These are phyloP conservation scores for Cladosporium sp. DNA, from an alignment of 2,329 filamentous ascomycete species.

Conservation along the genomic window DNA sequence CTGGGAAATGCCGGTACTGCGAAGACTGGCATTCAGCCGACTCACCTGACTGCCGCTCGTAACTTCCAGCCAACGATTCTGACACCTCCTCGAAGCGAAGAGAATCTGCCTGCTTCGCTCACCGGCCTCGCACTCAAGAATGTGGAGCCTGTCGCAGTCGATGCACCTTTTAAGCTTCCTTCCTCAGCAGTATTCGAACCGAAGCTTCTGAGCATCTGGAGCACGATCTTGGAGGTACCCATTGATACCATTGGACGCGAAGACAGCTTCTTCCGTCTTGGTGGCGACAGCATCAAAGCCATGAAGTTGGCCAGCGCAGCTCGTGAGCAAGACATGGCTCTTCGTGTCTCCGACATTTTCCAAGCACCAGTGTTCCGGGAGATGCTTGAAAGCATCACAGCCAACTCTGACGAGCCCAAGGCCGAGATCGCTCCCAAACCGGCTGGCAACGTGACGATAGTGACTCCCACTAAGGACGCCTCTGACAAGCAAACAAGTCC, in stretches of 20 bases:
- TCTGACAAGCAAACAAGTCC: neutral
- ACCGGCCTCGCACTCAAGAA: neutral
- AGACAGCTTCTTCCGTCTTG: conserved; percentile 41
- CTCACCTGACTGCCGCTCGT: neutral
- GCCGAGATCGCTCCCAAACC: neutral
- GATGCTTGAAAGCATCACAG: conserved; percentile 4
- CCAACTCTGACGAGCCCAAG: conserved; percentile 1
- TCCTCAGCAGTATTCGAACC: neutral
- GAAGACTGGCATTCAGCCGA: neutral
- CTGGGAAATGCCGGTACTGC: neutral
- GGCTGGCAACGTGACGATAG: neutral
- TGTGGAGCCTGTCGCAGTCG: neutral
- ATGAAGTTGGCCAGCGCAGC: conserved; percentile 42
- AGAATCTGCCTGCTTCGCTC: neutral
- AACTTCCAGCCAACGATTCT: neutral
- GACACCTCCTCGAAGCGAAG: conserved; percentile 7
- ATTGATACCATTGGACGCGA: conserved; percentile 18
- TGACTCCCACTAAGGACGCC: neutral
- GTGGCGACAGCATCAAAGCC: conserved; percentile 42
- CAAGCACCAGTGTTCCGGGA: conserved; percentile 15
- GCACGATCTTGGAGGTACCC: neutral
- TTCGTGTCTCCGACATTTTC: conserved; percentile 43
- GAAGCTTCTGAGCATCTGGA: conserved; percentile 13
- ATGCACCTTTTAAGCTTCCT: neutral
- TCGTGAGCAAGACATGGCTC: conserved; percentile 31